Conservation (phyloP, 2,329 filamentous ascomycete species). For the Aspergillus fumigatus region DNA sequence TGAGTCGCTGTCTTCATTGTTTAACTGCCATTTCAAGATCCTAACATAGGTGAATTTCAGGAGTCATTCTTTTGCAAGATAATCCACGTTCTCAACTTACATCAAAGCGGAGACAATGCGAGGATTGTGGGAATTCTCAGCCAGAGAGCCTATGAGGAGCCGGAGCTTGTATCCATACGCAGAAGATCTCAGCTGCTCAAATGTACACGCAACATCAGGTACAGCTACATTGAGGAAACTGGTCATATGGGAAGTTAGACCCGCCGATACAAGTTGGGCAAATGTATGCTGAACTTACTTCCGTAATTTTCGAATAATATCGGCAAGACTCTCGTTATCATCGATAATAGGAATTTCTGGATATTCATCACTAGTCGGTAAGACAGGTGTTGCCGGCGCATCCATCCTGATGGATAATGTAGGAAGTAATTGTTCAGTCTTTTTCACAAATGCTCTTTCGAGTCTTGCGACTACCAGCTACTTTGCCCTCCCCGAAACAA, state of each 20-base stretch:
- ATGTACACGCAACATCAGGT: slow-evolving; percentile 39
- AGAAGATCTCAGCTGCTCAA: slow-evolving; percentile 42
- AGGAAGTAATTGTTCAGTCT: background rate
- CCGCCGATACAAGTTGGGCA: background rate
- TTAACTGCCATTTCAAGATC: slow-evolving; percentile 55
- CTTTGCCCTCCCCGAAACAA: background rate
- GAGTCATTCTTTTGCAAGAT: background rate
- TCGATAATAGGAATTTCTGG: slow-evolving; percentile 39
- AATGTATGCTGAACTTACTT: slow-evolving; percentile 21
- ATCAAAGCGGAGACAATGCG: slow-evolving; percentile 47
- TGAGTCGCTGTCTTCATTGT: slow-evolving; percentile 43
- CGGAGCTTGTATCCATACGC: slow-evolving; percentile 34
- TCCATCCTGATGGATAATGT: slow-evolving; percentile 7
- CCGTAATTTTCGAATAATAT: slow-evolving; percentile 39
- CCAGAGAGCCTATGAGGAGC: slow-evolving; percentile 36
- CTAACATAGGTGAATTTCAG: slow-evolving; percentile 26
- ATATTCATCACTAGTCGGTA: slow-evolving; percentile 20
- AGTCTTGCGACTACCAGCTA: background rate
- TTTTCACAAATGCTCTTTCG: background rate
- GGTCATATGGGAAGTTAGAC: slow-evolving; percentile 3
- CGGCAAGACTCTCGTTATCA: slow-evolving; percentile 35
- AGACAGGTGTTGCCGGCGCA: slow-evolving; percentile 14
- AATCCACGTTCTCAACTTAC: slow-evolving; percentile 33
- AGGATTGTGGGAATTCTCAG: slow-evolving; percentile 41
- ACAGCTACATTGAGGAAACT: slow-evolving; percentile 40